Evolutionary conservation across 495 filamentous ascomycete genomes (phyloP).

Genomic region (Aspergillus baeticus): DNA sequence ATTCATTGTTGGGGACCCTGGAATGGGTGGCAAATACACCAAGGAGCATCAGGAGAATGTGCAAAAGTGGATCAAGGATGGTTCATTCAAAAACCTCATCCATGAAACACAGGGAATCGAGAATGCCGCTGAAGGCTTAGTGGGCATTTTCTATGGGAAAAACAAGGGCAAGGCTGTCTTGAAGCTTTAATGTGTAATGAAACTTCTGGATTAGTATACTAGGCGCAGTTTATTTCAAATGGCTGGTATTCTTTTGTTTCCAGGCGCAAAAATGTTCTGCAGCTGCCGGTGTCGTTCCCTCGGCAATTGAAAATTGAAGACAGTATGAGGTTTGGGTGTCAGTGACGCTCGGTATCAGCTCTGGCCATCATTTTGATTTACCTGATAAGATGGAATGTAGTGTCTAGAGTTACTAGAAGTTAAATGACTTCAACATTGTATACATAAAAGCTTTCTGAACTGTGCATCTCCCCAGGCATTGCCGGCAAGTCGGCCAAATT

Average conservation of each 20-base stretch:
- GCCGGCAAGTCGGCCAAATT: constrained; percentile 41
- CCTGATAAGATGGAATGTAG: neutral
- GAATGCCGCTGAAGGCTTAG: constrained; percentile 71
- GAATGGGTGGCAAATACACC: constrained; percentile 68
- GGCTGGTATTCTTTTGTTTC: neutral
- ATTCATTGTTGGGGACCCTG: constrained; percentile 69
- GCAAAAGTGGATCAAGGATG: constrained; percentile 80
- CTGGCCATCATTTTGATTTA: too few relatives aligned
- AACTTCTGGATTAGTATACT: constrained; percentile 1
- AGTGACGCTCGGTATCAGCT: too few relatives aligned
- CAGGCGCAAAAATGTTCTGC: constrained; percentile 16
- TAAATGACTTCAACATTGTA: neutral
- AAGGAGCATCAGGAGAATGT: constrained; percentile 81
- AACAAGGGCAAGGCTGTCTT: constrained; percentile 93
- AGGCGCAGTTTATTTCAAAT: neutral
- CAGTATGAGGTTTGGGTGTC: neutral
- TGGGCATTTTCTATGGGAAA: constrained; percentile 85
- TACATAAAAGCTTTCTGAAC: neutral
- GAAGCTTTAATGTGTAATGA: constrained; percentile 51
- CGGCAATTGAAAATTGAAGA: neutral
- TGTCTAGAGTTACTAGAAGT: neutral
- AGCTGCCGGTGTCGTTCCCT: neutral
- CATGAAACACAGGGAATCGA: constrained; percentile 79
- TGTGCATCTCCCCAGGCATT: constrained; percentile 9
- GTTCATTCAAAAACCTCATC: constrained; percentile 71